Evolutionary conservation across 768 basidiomycete species (phyloP).

Genomic region (Mycena crocata): DNA sequence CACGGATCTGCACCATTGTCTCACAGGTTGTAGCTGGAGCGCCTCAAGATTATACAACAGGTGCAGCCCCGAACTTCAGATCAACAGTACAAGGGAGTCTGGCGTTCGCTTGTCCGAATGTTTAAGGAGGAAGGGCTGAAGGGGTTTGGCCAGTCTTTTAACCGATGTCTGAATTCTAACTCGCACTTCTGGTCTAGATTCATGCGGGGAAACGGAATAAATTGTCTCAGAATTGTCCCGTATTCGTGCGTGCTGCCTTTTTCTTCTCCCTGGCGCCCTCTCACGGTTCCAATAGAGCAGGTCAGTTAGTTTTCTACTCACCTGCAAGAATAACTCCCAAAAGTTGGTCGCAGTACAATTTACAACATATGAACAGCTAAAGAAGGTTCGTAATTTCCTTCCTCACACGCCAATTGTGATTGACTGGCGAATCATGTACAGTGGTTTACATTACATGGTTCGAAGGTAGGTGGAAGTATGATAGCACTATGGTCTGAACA

Average conservation of each 20-base stretch:
- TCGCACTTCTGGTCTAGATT: slow-evolving; percentile 47
- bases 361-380: slow-evolving; percentile 90
- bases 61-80: slow-evolving; percentile 80
- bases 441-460: slow-evolving; percentile 79
- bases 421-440: slow-evolving; percentile 51
- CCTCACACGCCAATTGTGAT: slow-evolving; percentile 18
- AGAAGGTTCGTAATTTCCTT: slow-evolving; percentile 66
- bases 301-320: slow-evolving; percentile 1
- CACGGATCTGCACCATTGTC: no score
- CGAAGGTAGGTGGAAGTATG: no score
- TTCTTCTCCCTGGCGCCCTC: slow-evolving; percentile 18
- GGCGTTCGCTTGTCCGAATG: slow-evolving; percentile 86
- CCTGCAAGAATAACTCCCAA: slow-evolving; percentile 3
- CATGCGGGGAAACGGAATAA: slow-evolving; percentile 94
- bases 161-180: not conserved
- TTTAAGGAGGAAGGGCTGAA: slow-evolving; percentile 94
- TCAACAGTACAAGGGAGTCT: slow-evolving; percentile 85
- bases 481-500: no score
- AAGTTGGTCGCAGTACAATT: slow-evolving; percentile 77
- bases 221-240: slow-evolving; percentile 92
- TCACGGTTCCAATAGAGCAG: slow-evolving; percentile 11
- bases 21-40: no score
- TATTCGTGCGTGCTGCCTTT: slow-evolving; percentile 66
- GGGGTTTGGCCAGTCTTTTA: slow-evolving; percentile 53
- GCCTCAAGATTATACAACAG: no score